These are phyloP conservation scores for Anthracocystis panici-leucophaei DNA, from an alignment of 1,284 basidiomycete species.

Conservation along the genomic window DNA sequence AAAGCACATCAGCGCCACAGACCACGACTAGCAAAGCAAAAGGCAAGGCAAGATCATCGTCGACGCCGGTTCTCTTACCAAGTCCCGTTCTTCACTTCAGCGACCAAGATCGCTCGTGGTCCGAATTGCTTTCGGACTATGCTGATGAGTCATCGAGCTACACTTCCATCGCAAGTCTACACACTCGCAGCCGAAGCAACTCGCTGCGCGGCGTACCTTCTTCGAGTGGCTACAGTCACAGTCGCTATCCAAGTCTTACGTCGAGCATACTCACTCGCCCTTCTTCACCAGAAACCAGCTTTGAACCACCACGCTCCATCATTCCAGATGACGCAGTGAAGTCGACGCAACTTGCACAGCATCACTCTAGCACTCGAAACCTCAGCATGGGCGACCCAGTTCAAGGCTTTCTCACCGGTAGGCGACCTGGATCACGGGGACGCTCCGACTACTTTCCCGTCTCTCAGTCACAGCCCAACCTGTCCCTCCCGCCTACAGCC, in stretches of 20 bases:
- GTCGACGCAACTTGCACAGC: no score
- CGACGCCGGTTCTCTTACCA: neutral
- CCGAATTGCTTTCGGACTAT: neutral
- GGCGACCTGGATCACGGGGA: neutral
- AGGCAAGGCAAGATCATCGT: neutral
- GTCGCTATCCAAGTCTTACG: conserved; percentile 8
- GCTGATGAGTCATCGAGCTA: neutral
- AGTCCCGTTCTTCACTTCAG: conserved; percentile 22
- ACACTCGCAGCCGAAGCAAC: conserved; percentile 4
- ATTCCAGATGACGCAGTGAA: neutral
- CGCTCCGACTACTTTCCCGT: neutral
- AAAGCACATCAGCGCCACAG: neutral
- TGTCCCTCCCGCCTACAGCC: neutral
- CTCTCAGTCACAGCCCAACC: conserved; percentile 4
- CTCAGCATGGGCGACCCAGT: neutral
- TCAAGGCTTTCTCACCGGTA: neutral
- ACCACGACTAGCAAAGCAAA: neutral
- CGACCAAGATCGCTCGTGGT: conserved; percentile 15
- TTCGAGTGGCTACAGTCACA: conserved; percentile 9
- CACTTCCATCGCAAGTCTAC: neutral
- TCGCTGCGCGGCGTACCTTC: conserved; percentile 1
- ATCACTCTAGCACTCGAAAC: neutral
- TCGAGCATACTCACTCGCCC: conserved; percentile 9
- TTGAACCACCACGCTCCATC: conserved; percentile 3
- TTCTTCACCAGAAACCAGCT: conserved; percentile 2